Evolutionary conservation across 2,329 filamentous ascomycete species (phyloP), one percentile per base, ranked within the genome.

Genomic region (Fusarium sp.): DNA sequence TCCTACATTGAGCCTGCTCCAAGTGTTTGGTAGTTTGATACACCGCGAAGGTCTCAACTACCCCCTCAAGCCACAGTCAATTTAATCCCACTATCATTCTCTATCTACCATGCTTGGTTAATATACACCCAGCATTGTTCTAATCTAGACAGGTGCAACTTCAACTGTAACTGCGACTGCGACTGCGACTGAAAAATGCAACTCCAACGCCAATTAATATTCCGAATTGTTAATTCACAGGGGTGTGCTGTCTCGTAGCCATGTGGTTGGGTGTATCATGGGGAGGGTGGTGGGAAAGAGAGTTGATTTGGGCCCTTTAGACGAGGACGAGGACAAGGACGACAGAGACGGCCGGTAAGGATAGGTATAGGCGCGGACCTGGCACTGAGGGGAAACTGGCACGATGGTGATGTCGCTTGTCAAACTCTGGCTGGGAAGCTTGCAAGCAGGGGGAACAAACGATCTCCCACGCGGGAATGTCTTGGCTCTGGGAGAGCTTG

Each of bases 391-490:
- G 62, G 51, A 48, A 33, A 15, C 55, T 64, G 52, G 64, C 64
- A 68, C 41, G 39, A 65, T 53, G 20, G 46, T 52, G 59, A 68
- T 68, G 59, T 61, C 61, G 65, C 35, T 47, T 61, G 46, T 52
- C n/a, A 24, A 35, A 30, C 56, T 48, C 24, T 56, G 47, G 43
- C 43, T n/a, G 14, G 50, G 40, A 53, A 30, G 43, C 43, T n/a
- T n/a, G 40, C 50, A 53, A 30, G 30, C 43, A 56, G 24, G 43
- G 43, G 30, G 24, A 13, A 10, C 39, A 46, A 41, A 56, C 37
- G 49, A 63, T 63, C 43, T 40, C 14, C 59, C 28, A 45, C n/a
- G 41, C 51, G 40, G 41, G 28, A 26, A 46, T 46, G n/a, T 19
- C 30, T 37, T 37, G 35, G 15, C 35, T n/a, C 35, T 9, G 2